These are phyloP conservation scores for Xylariaceae sp. DNA, from an alignment of 2,329 filamentous ascomycete genomes.

Conservation along the genomic window DNA sequence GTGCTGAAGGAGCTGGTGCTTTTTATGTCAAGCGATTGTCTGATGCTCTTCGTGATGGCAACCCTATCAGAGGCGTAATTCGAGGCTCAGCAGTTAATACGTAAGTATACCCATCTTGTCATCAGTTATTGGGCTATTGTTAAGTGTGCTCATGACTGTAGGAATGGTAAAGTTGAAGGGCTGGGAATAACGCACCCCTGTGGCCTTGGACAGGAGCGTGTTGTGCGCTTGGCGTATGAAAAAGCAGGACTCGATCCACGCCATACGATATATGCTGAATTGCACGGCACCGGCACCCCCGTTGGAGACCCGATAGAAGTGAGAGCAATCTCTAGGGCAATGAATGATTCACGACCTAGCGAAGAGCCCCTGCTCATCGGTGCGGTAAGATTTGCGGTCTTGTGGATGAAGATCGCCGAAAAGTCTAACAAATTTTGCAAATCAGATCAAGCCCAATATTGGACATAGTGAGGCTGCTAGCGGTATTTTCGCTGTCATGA, in stretches of 20 bases:
- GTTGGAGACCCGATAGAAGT: slow-evolving; percentile 26
- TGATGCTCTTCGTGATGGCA: slow-evolving; percentile 24
- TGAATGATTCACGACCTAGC: slow-evolving; percentile 17
- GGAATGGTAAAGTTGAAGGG: slow-evolving; percentile 25
- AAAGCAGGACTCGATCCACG: slow-evolving; percentile 19
- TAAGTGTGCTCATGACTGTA: slow-evolving; percentile 5
- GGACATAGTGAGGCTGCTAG: slow-evolving; percentile 25
- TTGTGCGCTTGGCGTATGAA: slow-evolving; percentile 20
- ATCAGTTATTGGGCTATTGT: slow-evolving; percentile 21
- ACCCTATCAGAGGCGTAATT: slow-evolving; percentile 27
- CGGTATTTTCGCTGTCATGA: slow-evolving; percentile 21
- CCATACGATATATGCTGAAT: slow-evolving; percentile 22
- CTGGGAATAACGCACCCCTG: slow-evolving; percentile 29
- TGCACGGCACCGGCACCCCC: slow-evolving; percentile 25
- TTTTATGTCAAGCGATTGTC: slow-evolving; percentile 24
- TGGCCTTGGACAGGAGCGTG: slow-evolving; percentile 19
- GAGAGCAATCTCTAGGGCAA: slow-evolving; percentile 14
- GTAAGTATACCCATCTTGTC: slow-evolving; percentile 3
- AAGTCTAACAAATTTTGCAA: neutral
- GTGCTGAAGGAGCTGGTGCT: slow-evolving; percentile 20
- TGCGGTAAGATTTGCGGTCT: slow-evolving; percentile 10
- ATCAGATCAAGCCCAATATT: slow-evolving; percentile 22
- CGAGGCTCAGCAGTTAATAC: slow-evolving; percentile 21
- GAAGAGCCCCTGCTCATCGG: slow-evolving; percentile 19
- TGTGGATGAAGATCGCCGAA: neutral